Evolutionary conservation across 768 basidiomycete species (phyloP), one percentile per base, ranked within the genome.

Genomic region (Lactifluus echinatus): DNA sequence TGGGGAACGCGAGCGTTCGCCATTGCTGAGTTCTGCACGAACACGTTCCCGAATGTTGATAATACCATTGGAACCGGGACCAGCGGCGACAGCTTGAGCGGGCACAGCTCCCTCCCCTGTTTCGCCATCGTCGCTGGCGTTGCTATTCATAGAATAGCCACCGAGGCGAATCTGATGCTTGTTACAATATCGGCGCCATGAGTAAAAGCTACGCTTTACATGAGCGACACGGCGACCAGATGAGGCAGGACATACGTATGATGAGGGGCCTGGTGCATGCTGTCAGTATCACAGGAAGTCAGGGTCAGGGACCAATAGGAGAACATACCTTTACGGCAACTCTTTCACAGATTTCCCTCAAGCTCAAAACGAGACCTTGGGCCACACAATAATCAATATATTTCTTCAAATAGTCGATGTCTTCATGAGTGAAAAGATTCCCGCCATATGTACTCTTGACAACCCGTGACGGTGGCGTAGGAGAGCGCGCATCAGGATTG

Each of bases 381-480:
- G 91, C 88, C 65, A 90, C 89, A 66, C 90, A 93, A 64, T 90
- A 93, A 63, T 91, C 88, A 45, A 93, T 93, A 67, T 93, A 93
- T 67, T 83, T 85, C 66, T 90, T 89, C 59, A 93, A 76, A 68
- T 92, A 93, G 34, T 80, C 55, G 40, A 93, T 81, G 66, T 93
- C 90, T 47, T 92, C 90, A 2, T 84, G 77, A 0, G 90, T 93
- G 66, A 93, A 93, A 37, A 91, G 68, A 66, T 93, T 92, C 14
- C 90, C 90, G 43, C 90, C 90, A 65, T 91, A 92, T 0, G 89
- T 91, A 65, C 89, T 92, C 71, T 89, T 91, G 67, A 93, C 83
- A 21, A 91, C 84, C 15, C 89, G 81, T 5, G 79, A 81, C 19
- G 90, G 90, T 12, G 90, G 90, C 0, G 88, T 89, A 3, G 90